Base-by-base conservation (phyloP, 495 filamentous ascomycete species). In the Daldinia childiae region DNA sequence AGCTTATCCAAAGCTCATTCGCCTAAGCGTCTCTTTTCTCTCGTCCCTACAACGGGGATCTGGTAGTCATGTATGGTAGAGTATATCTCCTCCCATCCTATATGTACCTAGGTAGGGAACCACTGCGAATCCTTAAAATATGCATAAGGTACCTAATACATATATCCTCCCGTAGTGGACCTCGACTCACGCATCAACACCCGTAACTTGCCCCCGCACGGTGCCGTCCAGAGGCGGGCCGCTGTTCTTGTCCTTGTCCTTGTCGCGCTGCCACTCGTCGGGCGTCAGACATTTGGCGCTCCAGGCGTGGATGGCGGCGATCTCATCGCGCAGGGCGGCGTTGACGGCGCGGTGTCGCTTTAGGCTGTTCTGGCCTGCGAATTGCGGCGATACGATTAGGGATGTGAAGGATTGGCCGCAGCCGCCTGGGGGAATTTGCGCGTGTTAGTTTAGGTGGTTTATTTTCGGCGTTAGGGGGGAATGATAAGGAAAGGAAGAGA, bases 301-400 rank as follows among this genome's bases (percentile, higher is more conserved):
- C 95, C 95, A 99, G n/a, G 95, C 95, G 84, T 99, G 95, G 62
- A 99, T 97, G 51, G 89, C 88, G 4, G 93, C 92, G 79, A 99
- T 95, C 83, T 99, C 95, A n/a, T 87, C 87, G 82, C 95, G 95
- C 76, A 99, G 80, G 6, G 89, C 90, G 2, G 87, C 86, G 80
- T 99, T 98, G 54, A 97, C 95, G 57, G 97, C 84, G 21, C 95
- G 89, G 82, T 98, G 93, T 15, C 94, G 88, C 62, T 93, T 92
- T 17, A 99, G 89, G 58, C 92, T 91, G 55, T 85, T 95, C 83
- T 96, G 97, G 78, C 91, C 92, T 24, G 87, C 87, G 80, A 98
- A 99, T 54, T 90, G 84, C 8, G 92, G 88, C 4, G 94, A 97
- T 11, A 99, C 94, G 54, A 99, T 93, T 30, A 94, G 88, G 2